Evolutionary conservation across 2,329 filamentous ascomycete genomes (phyloP), one percentile per base, ranked within the genome.

Genomic region (Dactylellina leptospora): DNA sequence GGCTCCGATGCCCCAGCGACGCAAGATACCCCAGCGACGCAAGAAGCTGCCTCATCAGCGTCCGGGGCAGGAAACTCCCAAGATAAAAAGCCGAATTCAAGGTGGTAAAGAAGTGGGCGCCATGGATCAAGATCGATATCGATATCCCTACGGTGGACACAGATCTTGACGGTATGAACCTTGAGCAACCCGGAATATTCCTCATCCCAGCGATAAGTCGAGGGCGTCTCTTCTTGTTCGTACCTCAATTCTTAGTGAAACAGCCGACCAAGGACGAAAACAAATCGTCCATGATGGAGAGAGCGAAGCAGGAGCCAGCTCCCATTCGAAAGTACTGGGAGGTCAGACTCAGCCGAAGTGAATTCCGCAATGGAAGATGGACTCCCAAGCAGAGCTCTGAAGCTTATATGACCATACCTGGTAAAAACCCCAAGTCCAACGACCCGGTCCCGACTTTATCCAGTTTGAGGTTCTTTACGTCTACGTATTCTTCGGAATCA

Each of bases 321-420:
- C 20, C 16, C 42, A 45, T 42, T 8, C 4, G n/a, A 42, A 27
- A 48, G 44, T 27, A 48, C 8, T 76, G 73, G 58, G 73, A 76
- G 47, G 59, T 76, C 9, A 59, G 61, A 22, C 55, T 78, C 20
- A 74, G 74, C n/a, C 75, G 71, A 51, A 73, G 69, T 11, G 76
- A 77, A 40, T 72, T 74, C 22, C 58, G 66, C 11, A 76, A 77
- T 53, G 76, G 75, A 36, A 75, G 55, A 38, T 78, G 76, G 76
- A 74, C 76, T 1, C 56, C 63, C 4, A 77, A 74, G 45, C 36
- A 74, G 9, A 27, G 6, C 4, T 48, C 44, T 16, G 22, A 25
- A 27, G 40, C 11, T 74, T 4, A 47, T 56, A 27, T 48, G 22
- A 27, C 44, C 25, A 48, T 33, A 33, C 30, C 30, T 6, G 20